Evolutionary conservation across 2,329 filamentous ascomycete species (phyloP).

Genomic region (Drechslerella dactyloides): DNA sequence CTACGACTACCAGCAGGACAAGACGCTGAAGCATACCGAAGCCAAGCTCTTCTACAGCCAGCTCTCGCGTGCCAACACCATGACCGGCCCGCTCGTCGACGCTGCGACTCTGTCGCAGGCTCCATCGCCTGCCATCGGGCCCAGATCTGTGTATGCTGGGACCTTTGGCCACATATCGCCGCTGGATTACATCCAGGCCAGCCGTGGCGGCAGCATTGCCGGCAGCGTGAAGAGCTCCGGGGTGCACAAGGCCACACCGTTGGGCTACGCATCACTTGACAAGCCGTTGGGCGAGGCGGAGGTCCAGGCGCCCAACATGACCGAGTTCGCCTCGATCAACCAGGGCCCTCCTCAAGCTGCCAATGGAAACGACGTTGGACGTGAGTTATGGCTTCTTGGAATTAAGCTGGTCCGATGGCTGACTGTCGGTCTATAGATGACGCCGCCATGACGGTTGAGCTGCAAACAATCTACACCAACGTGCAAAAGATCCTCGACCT

Average conservation of each 20-base stretch:
- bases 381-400: constrained; percentile 38
- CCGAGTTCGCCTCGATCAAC: constrained; percentile 54
- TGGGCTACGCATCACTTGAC: constrained; percentile 57
- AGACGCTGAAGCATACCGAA: constrained; percentile 90
- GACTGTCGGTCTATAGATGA: constrained; percentile 64
- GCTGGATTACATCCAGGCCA: constrained; percentile 52
- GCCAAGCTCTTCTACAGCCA: constrained; percentile 93
- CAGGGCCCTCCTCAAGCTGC: constrained; percentile 28
- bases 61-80: constrained; percentile 57
- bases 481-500: constrained; percentile 88
- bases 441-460: constrained; percentile 79
- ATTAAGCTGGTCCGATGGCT: background rate
- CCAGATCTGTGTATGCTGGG: constrained; percentile 58
- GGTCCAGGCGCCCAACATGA: constrained; percentile 54
- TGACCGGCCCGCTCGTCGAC: constrained; percentile 55
- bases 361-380: constrained; percentile 47
- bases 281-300: constrained; percentile 52
- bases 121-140: constrained; percentile 56
- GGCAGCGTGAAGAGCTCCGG: constrained; percentile 58
- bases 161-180: constrained; percentile 57
- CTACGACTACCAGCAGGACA: constrained; percentile 92
- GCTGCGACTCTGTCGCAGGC: constrained; percentile 20
- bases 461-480: constrained; percentile 84
- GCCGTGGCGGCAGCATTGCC: constrained; percentile 56
- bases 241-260: constrained; percentile 55